Conservation (phyloP, 2,329 filamentous ascomycete genomes). For the Leptoxyphium fumago region DNA sequence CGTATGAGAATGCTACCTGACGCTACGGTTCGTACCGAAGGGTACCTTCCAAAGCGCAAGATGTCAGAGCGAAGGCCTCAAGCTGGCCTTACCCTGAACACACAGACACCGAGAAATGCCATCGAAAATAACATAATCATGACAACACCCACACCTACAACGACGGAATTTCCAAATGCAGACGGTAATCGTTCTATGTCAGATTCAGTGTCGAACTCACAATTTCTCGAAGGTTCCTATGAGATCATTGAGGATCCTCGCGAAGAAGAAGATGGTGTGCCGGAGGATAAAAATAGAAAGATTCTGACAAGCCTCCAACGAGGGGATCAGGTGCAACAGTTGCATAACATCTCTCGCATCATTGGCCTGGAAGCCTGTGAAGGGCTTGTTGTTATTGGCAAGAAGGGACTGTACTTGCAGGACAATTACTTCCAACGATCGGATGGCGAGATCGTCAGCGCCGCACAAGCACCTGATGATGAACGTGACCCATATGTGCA, state of each 20-base stretch:
- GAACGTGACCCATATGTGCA: constrained; percentile 92
- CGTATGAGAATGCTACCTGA: constrained; percentile 75
- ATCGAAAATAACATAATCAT: constrained; percentile 9
- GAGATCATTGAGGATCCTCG: constrained; percentile 91
- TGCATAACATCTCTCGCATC: constrained; percentile 90
- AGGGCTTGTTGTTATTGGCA: constrained; percentile 83
- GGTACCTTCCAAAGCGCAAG: constrained; percentile 75
- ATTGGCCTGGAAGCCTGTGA: constrained; percentile 88
- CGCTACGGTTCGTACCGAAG: constrained; percentile 48
- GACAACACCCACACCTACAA: constrained; percentile 7
- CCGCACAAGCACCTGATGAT: constrained; percentile 81
- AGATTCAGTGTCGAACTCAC: constrained; percentile 27
- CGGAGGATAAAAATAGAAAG: constrained; percentile 92
- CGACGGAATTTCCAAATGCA: constrained; percentile 7
- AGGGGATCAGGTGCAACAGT: constrained; percentile 80
- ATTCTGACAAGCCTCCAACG: constrained; percentile 88
- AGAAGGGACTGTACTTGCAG: constrained; percentile 82
- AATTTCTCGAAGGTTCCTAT: constrained; percentile 68
- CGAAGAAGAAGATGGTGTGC: constrained; percentile 64
- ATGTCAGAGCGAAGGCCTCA: constrained; percentile 36
- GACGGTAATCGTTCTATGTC: constrained; percentile 22
- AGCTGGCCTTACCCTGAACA: constrained; percentile 22
- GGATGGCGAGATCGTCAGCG: constrained; percentile 92
- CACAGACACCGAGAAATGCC: constrained; percentile 14
- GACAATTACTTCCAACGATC: constrained; percentile 92